Base-by-base conservation (phyloP, 192 early-diverging fungal genomes). In the Coemansia sp. region DNA sequence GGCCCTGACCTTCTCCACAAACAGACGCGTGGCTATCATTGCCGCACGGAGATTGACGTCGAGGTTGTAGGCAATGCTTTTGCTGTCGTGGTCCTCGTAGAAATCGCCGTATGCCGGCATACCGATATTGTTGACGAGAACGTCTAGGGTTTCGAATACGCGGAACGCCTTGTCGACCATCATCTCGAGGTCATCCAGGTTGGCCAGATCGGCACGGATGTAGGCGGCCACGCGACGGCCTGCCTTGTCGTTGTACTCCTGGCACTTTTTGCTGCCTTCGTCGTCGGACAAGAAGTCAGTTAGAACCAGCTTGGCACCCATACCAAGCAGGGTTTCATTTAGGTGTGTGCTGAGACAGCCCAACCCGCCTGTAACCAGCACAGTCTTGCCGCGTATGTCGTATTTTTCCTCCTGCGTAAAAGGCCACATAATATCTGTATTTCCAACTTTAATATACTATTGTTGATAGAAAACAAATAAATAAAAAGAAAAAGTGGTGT, bases 1-100 rank as follows among this genome's bases (percentile, higher is more conserved):
- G 47, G 66, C 46, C 15, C 51, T 19, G 48, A 76, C 40, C n/a
- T 76, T 67, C 8, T 65, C 61, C n/a, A 68, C 59, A 63, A 76
- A 76, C 61, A 76, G 65, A 65, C 74, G 70, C 5, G 74, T 71
- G n/a, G 74, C 64, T n/a, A 70, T 46, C 3, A 76, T 62, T 12
- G 74, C 68, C 13, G 74, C 74, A 10, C 74, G 63, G 54, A 76
- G 16, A 32, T 71, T 76, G 26, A 76, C 64, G 55, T 76, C 74
- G 7, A 76, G 55, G 40, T 64, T 63, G 18, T 76, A 68, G 61
- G 63, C 16, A 11, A 76, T 63, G 8, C 65, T 61, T 61, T 71
- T 59, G 13, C 55, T 65, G 32, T 70, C 74, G 13, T 71, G 65
- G 55, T 66, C 74, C 19, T 65, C 55, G 51, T 67, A 59, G 37